These are phyloP conservation scores for Adansonia gregorii DNA, from an alignment of 441 rosid species.

Conservation along the genomic window DNA sequence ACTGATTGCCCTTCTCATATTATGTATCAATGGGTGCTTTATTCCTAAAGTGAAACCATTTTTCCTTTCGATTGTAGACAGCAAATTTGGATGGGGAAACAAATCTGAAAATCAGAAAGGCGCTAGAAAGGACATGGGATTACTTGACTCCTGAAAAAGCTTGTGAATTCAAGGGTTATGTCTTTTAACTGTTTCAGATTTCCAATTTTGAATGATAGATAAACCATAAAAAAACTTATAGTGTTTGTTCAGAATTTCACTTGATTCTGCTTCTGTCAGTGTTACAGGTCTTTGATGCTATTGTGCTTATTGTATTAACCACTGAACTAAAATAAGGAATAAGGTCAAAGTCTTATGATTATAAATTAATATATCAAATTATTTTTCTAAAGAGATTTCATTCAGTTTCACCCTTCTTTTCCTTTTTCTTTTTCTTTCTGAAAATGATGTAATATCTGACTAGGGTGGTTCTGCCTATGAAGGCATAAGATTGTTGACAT, in stretches of 20 bases:
- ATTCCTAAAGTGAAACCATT: not conserved
- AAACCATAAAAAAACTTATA: not conserved
- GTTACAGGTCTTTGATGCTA: not conserved
- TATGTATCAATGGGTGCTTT: conserved; percentile 12
- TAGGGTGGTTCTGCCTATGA: not conserved
- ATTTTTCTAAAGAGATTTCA: not conserved
- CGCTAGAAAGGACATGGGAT: conserved; percentile 99
- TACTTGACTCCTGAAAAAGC: conserved; percentile 85
- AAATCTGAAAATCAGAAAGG: conserved; percentile 97
- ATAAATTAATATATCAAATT: not conserved
- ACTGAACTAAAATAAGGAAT: not conserved
- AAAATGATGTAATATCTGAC: not conserved
- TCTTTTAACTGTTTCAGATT: conserved; percentile 1
- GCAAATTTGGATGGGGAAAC: conserved; percentile 99
- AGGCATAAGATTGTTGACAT: not conserved
- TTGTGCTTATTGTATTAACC: not conserved
- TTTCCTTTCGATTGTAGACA: conserved; percentile 60
- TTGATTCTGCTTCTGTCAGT: not conserved
- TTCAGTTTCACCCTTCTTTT: not conserved
- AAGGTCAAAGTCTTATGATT: not conserved
- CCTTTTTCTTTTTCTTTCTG: not conserved
- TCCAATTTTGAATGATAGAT: not conserved
- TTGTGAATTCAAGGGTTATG: conserved; percentile 82
- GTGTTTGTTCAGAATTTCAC: not conserved
- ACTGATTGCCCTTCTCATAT: conserved; percentile 10